Conservation (phyloP, 2,329 filamentous ascomycete species). For the Tolypocladium tundrense region DNA sequence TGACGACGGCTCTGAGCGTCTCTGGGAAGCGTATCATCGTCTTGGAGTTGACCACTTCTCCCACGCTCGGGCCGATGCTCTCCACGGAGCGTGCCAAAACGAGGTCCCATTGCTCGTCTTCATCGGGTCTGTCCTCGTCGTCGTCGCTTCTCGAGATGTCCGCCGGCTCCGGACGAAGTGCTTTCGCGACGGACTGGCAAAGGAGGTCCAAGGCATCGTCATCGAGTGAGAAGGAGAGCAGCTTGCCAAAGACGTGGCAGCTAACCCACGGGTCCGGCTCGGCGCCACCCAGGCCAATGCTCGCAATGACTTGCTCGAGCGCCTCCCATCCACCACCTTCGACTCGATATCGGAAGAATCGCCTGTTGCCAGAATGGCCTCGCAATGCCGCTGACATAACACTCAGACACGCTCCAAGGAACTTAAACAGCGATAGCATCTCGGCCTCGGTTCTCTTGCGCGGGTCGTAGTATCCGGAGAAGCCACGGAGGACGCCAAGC, state of each 20-base stretch:
- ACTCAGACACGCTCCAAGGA: conserved; percentile 62
- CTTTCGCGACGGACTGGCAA: conserved; percentile 43
- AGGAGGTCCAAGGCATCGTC: conserved; percentile 64
- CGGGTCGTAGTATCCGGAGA: conserved; percentile 70
- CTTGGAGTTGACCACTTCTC: conserved; percentile 38
- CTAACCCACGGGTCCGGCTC: conserved; percentile 59
- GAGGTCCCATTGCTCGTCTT: conserved; percentile 27
- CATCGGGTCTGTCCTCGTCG: conserved; percentile 12
- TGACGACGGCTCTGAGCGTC: conserved; percentile 50
- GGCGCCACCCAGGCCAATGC: conserved; percentile 53
- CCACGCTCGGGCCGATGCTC: conserved; percentile 29
- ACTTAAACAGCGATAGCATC: conserved; percentile 53
- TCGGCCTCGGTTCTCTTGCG: conserved; percentile 49
- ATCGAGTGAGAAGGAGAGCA: conserved; percentile 71
- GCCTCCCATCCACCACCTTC: conserved; percentile 70
- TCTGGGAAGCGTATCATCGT: conserved; percentile 50
- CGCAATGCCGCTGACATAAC: conserved; percentile 67
- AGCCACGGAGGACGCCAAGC: conserved; percentile 56
- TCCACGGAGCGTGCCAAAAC: conserved; percentile 25
- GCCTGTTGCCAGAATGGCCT: conserved; percentile 73
- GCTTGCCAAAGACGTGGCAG: conserved; percentile 69
- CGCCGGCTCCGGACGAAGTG: conserved; percentile 20
- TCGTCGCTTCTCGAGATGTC: conserved; percentile 2
- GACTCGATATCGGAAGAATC: conserved; percentile 72
- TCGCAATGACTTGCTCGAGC: conserved; percentile 61